Evolutionary conservation across 2,329 filamentous ascomycete genomes (phyloP), one percentile per base, ranked within the genome.

Genomic region (Aspergillus phoenicis): DNA sequence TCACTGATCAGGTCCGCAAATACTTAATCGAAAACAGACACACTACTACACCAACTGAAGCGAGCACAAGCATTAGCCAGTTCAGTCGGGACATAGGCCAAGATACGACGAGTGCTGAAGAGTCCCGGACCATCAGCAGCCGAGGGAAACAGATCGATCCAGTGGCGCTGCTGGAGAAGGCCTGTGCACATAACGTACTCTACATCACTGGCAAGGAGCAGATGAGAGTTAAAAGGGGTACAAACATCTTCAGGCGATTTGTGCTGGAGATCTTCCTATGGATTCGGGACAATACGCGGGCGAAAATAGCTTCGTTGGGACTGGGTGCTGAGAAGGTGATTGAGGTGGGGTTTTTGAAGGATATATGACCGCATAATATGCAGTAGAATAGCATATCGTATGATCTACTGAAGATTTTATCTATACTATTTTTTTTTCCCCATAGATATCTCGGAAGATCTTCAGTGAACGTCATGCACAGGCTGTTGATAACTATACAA

Each of bases 1-100:
- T 91, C 30, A 83, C 84, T 56, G 82, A 88, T 58, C 83, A 90
- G 61, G 77, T 90, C 22, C 80, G 82, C 33, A 70, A 78, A 7
- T 84, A 80, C 60, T 74, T 88, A 30, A 76, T 81, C 0, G 72
- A 76, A 10, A 28, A 38, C 6, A 6, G 30, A 3, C 20, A 28
- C 36, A 30, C 28, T 33, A 52, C 28, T 13, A 15, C 26, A 28
- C 41, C 39, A 17, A 48, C 45, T 11, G 60, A 53, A 38, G 30
- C 28, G 1, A 24, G 24, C 8, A 30, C 49, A 6, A 55, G 36
- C 15, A 51, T 22, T 8, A 61, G 52, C 8, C 58, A 59, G 47
- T 17, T 52, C 15, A 61, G 59, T 8, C 38, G 22, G 33, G 41
- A 41, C 1, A 24, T 28, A 55, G 17, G 36, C 13, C 36, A 55